phyloP scores from a whole-genome alignment of 768 basidiomycete genomes.

The Suillus subluteus region DNA sequence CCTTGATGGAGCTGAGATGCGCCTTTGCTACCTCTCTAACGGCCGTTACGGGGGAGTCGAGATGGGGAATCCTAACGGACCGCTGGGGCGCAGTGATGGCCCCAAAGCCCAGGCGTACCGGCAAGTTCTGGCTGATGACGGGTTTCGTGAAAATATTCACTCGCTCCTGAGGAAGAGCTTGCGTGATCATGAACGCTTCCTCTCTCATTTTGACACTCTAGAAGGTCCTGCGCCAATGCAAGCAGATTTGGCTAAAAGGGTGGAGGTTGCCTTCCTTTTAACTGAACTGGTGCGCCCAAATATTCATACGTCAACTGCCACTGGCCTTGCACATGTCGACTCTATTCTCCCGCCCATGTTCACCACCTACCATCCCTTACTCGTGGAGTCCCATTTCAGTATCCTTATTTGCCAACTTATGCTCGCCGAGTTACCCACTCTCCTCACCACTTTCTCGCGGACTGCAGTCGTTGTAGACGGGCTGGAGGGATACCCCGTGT shows the following conservation, averaged over 20 bases:
- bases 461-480: conserved; percentile 75
- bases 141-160: conserved; percentile 63
- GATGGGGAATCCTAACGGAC: conserved; percentile 80
- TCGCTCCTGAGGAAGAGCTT: conserved; percentile 71
- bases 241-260: conserved; percentile 50
- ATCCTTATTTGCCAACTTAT: conserved; percentile 76
- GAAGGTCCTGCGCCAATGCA: conserved; percentile 43
- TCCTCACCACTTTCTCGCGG: conserved; percentile 67
- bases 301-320: conserved; percentile 41
- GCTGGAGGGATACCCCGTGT: conserved; percentile 87
- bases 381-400: conserved; percentile 86
- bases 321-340: conserved; percentile 43
- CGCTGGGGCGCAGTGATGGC: conserved; percentile 61
- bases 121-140: conserved; percentile 52
- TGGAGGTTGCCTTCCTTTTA: conserved; percentile 70
- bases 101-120: conserved; percentile 70
- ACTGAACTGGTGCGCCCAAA: conserved; percentile 72
- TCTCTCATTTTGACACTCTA: conserved; percentile 80
- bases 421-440: conserved; percentile 69
- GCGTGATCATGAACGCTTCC: conserved; percentile 84
- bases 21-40: conserved; percentile 75
- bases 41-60: conserved; percentile 86
- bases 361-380: conserved; percentile 89
- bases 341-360: conserved; percentile 54
- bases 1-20: conserved; percentile 73